Conservation (phyloP, 2,329 filamentous ascomycete species). For the Proliferodiscus dingleyae region DNA sequence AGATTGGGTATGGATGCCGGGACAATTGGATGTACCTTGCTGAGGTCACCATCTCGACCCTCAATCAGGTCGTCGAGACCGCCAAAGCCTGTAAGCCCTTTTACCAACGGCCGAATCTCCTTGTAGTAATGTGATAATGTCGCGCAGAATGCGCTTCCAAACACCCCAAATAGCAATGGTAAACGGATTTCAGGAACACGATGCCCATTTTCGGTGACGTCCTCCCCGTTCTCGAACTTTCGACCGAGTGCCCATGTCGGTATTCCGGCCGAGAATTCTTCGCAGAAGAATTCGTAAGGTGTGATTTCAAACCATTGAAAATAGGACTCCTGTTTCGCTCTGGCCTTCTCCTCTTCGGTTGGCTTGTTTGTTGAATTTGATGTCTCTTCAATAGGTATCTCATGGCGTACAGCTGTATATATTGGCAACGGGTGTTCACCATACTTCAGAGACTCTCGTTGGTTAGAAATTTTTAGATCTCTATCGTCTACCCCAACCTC, state of each 20-base stretch:
- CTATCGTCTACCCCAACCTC: slow-evolving; percentile 70
- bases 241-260: slow-evolving; percentile 91
- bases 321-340: slow-evolving; percentile 67
- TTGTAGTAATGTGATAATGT: slow-evolving; percentile 95
- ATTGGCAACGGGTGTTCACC: slow-evolving; percentile 87
- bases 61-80: slow-evolving; percentile 78
- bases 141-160: slow-evolving; percentile 93
- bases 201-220: slow-evolving; percentile 59
- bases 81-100: slow-evolving; percentile 67
- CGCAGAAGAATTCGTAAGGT: slow-evolving; percentile 92
- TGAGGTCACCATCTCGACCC: slow-evolving; percentile 75
- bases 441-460: slow-evolving; percentile 67
- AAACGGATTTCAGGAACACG: slow-evolving; percentile 80
- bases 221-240: slow-evolving; percentile 68
- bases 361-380: slow-evolving; percentile 32
- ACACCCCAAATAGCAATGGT: slow-evolving; percentile 86
- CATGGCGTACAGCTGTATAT: slow-evolving; percentile 91
- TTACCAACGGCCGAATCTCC: slow-evolving; percentile 80
- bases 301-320: slow-evolving; percentile 98
- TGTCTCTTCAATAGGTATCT: slow-evolving; percentile 64
- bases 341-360: slow-evolving; percentile 46
- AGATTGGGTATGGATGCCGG: slow-evolving; percentile 90
- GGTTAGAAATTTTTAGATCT: slow-evolving; percentile 89
- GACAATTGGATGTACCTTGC: slow-evolving; percentile 91
- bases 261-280: slow-evolving; percentile 86